Evolutionary conservation across 306 rosid genomes (phyloP).

Genomic region (Lathyrus oleraceus): DNA sequence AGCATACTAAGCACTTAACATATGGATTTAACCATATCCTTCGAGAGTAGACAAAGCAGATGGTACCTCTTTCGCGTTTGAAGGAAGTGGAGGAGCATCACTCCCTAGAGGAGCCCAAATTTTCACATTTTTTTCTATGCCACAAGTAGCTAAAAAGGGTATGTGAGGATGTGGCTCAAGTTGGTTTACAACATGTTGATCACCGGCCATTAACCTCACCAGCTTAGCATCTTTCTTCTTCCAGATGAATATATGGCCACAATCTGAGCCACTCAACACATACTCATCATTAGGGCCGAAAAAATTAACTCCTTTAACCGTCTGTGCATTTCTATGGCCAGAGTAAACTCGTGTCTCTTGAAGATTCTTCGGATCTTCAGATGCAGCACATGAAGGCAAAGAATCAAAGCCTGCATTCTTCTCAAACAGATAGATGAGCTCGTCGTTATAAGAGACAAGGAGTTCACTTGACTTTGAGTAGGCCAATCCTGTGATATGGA

Average conservation of each 20-base stretch:
- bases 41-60: background rate
- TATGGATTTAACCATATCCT: background rate
- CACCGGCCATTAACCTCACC: constrained; percentile 55
- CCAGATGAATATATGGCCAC: constrained; percentile 68
- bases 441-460: constrained; percentile 58
- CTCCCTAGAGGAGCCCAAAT: constrained; percentile 49
- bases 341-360: constrained; percentile 45
- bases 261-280: constrained; percentile 63
- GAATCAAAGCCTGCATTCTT: constrained; percentile 46
- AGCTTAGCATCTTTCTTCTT: constrained; percentile 52
- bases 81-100: constrained; percentile 51
- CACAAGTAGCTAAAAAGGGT: constrained; percentile 57
- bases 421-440: constrained; percentile 56
- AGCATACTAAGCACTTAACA: constrained; percentile 5
- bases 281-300: constrained; percentile 62
- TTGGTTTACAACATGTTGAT: constrained; percentile 48
- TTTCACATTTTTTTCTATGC: constrained; percentile 54
- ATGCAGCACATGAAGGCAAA: constrained; percentile 40
- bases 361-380: constrained; percentile 40
- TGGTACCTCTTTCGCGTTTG: constrained; percentile 45
- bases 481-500: constrained; percentile 56
- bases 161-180: constrained; percentile 56
- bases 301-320: constrained; percentile 61
- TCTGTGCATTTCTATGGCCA: constrained; percentile 58
- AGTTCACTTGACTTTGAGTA: constrained; percentile 54